Evolutionary conservation across 1,139 yeast genomes (phyloP), one percentile per base, ranked within the genome.

Genomic region (Debaryomyces coudertii): DNA sequence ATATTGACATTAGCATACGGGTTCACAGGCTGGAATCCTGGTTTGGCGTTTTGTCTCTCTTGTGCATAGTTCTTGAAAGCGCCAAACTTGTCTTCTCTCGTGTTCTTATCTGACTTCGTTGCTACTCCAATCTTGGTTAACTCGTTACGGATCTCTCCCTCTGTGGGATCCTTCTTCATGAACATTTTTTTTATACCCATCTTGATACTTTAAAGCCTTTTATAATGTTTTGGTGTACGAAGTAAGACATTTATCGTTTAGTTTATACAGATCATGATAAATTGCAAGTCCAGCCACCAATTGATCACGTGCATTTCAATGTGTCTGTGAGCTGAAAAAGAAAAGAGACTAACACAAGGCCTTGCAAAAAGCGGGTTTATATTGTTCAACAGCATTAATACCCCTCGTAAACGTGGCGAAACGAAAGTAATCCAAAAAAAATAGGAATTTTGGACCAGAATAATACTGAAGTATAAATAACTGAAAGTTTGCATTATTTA

Each of bases 1-100:
- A 49, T 54, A 20, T 62, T 56, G 15, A 73, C 63, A 52, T 68
- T 70, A 31, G 77, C 76, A 51, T 76, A 74, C 0, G 79, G 79
- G 46, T 74, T 73, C 6, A 49, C 82, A 53, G 72, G 82, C 42
- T 65, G 80, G 65, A 58, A 72, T 57, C 71, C 81, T 51, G 79
- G 67, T 61, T 72, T 59, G 52, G 63, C 52, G 47, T 58, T 48
- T 57, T 70, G 67, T 41, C 72, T 57, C 41, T 81, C 82, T 52
- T 76, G 77, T 11, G 89, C 87, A 63, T 78, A 83, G 47, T 73
- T 73, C 37, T 76, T 76, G 60, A 85, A 86, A 2, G 90, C 90
- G 7, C 85, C 80, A 61, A 86, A 86, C 56, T 82, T 81, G 54
- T 76, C 81, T 53, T 71, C 75, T 54, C 78, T 72, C 41, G 58